These are phyloP conservation scores for Loxodes magnus DNA, from an alignment of 73 alveolate species.

Conservation along the genomic window DNA sequence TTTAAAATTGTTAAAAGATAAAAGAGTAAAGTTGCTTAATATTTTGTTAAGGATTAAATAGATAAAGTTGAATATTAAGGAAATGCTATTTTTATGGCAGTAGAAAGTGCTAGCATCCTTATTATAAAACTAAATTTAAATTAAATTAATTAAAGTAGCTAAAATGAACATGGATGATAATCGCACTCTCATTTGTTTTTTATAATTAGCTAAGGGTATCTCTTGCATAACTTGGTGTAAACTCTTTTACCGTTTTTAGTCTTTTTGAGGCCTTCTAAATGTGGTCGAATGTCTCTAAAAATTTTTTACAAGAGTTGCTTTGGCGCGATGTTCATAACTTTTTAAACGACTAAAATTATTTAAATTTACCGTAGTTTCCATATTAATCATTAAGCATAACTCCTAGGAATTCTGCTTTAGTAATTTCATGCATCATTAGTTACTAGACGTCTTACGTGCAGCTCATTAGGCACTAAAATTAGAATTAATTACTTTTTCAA, in stretches of 20 bases:
- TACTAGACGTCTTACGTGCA: neutral
- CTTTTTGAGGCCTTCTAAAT: conserved; percentile 3
- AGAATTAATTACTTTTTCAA: too few relatives aligned
- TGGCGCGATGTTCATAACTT: neutral
- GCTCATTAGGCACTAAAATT: too few relatives aligned
- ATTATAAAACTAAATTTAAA: too few relatives aligned
- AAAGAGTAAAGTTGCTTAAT: too few relatives aligned
- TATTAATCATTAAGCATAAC: neutral
- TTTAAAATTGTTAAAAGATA: neutral
- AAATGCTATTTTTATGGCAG: too few relatives aligned
- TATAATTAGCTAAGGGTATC: neutral
- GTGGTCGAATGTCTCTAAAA: neutral
- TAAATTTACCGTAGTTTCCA: neutral
- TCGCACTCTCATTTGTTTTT: too few relatives aligned
- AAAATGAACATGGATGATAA: too few relatives aligned
- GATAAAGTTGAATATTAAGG: too few relatives aligned
- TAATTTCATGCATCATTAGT: neutral
- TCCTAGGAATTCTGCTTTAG: neutral
- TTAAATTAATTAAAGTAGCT: too few relatives aligned
- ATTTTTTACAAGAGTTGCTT: neutral
- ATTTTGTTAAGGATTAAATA: too few relatives aligned
- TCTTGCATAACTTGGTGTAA: neutral
- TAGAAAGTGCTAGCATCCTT: too few relatives aligned
- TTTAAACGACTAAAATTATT: neutral
- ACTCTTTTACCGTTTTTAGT: neutral